A percentile compares a stretch with the other conserved stretches of the same genome.
Conservation (phyloP, 176 grass and related monocot genomes). For the maize (Zea mays) region Zm-B73-REFERENCE-NAM-5.0 NC_050102.1:129541501-129542000, state of each 20-base stretch:
- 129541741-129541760: no score
- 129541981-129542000: background rate
- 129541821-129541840: background rate
- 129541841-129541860: no score
- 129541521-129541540: conserved; percentile 18
- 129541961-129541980: background rate
- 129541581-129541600: conserved; percentile 38
- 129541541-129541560: conserved; percentile 17
- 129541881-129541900: no score
- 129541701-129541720: no score
- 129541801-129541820: background rate
- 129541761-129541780: no score
- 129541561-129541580: conserved; percentile 8
- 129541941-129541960: background rate
- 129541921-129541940: no score
- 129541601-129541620: background rate
- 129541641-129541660: background rate
- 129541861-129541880: no score
- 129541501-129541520: background rate
- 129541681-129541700: background rate
- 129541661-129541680: background rate
- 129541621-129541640: background rate
- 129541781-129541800: background rate
- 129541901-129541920: no score
- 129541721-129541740: no score